Evolutionary conservation across 306 rosid species (phyloP).

Genomic region (Quillaja saponaria): DNA sequence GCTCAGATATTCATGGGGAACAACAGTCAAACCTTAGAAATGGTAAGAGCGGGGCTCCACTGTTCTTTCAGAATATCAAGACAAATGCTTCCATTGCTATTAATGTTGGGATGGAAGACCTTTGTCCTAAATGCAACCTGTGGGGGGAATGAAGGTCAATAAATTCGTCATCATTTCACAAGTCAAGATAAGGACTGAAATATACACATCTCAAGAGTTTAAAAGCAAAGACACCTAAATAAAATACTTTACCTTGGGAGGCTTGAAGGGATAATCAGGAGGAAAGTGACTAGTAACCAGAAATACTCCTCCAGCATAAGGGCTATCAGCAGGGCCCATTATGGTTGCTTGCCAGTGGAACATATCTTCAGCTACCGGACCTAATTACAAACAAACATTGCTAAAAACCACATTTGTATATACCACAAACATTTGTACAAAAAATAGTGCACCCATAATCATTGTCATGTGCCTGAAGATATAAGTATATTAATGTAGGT

Average conservation of each 20-base stretch:
- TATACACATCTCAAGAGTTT: not conserved
- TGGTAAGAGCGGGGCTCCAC: conserved; percentile 79
- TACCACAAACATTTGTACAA: not conserved
- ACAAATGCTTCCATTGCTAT: conserved; percentile 78
- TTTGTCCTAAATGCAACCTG: conserved; percentile 82
- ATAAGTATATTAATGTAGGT: no score
- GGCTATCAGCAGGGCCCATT: conserved; percentile 78
- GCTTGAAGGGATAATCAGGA: conserved; percentile 65
- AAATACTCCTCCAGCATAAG: conserved; percentile 57
- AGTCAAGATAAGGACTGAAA: not conserved
- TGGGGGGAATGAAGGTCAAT: not conserved
- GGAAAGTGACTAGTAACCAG: no score
- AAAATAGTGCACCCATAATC: no score
- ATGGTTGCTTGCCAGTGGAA: no score
- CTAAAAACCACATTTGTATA: not conserved
- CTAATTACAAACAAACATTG: conserved; percentile 26
- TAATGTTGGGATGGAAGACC: conserved; percentile 74
- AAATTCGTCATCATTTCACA: conserved; percentile 11
- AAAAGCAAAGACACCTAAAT: conserved; percentile 1
- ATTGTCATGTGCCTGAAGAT: no score
- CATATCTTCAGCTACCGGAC: conserved; percentile 47
- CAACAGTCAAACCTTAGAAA: conserved; percentile 52
- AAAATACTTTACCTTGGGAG: conserved; percentile 58
- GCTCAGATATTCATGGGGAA: not conserved
- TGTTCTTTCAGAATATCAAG: conserved; percentile 75